Base-by-base conservation (phyloP, 1,284 basidiomycete genomes). In the Malassezia psittaci region DNA sequence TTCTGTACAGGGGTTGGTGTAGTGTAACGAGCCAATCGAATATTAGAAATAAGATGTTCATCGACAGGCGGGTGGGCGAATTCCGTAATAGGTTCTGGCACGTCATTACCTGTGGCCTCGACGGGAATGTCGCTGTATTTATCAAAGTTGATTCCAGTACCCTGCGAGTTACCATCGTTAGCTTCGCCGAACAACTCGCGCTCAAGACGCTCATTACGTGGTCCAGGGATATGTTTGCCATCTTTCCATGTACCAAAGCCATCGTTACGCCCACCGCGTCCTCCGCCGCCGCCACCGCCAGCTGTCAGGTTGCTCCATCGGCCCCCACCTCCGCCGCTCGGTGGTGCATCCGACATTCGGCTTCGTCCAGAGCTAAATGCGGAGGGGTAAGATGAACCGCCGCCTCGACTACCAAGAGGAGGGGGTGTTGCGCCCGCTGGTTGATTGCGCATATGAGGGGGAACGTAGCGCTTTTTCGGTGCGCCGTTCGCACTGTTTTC, bases 81-180 rank as follows among this genome's bases (percentile, higher is more conserved):
- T 56, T 84, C 82, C 63, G 77, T 82, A 66, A 96, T 83, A 48
- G 93, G 90, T 52, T 96, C 93, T 61, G 94, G 94, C 21, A 94
- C 91, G 65, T 87, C 88, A 59, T 85, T 83, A 66, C 94, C 94
- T 48, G 90, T 96, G 41, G 90, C 93, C 79, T 98, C 94, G 67
- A 99, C 91, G 63, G 94, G 94, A 73, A 98, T 98, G 77, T 98
- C 93, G 76, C 94, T 91, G 76, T 98, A 99, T 79, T 94, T 94
- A 81, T 98, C 94, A 74, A 99, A 99, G 81, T 99, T 99, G 80
- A 99, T 96, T 65, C 94, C 94, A 48, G 91, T 94, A 70, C 89
- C 85, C 76, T 91, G 86, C 63, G 78, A 77, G 44, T 69, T 65
- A 47, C 63, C 64, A 76, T 96, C 94, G 54, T 83, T 80, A 40